Conservation (phyloP, 2,329 filamentous ascomycete genomes). For the Hymenoscyphus occultus region DNA sequence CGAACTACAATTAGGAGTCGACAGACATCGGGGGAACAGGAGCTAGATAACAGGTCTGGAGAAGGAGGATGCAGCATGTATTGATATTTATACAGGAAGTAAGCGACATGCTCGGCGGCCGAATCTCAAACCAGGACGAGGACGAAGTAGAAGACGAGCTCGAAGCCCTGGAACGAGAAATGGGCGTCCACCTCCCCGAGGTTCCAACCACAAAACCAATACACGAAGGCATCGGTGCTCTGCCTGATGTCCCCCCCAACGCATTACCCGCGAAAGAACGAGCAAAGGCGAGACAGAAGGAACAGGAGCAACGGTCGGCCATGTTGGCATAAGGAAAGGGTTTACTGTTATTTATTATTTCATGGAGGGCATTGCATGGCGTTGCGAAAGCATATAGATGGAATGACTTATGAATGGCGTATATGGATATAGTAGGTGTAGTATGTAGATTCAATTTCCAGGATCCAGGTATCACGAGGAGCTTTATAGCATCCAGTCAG, state of each 20-base stretch:
- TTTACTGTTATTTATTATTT: constrained; percentile 4
- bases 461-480: not conserved
- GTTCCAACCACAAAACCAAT: constrained; percentile 31
- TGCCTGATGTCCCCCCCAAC: constrained; percentile 27
- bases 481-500: not conserved
- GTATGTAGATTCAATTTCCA: not conserved
- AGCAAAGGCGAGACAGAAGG: constrained; percentile 28
- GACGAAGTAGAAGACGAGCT: constrained; percentile 97
- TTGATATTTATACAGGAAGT: constrained; percentile 63
- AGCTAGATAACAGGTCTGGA: too few relatives aligned
- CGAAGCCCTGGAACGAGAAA: constrained; percentile 70
- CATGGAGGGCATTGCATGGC: constrained; percentile 28
- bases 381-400: constrained; percentile 19
- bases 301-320: constrained; percentile 27
- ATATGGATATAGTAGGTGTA: not conserved
- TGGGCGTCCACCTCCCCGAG: constrained; percentile 37
- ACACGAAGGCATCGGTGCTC: constrained; percentile 41
- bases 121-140: constrained; percentile 91
- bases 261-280: constrained; percentile 29
- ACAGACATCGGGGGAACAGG: too few relatives aligned
- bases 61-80: too few relatives aligned
- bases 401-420: constrained; percentile 2
- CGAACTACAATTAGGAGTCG: too few relatives aligned
- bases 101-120: constrained; percentile 82
- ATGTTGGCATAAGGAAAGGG: constrained; percentile 32